These are phyloP conservation scores for Prunus mongolica DNA, from an alignment of 306 rosid genomes.

Conservation along the genomic window DNA sequence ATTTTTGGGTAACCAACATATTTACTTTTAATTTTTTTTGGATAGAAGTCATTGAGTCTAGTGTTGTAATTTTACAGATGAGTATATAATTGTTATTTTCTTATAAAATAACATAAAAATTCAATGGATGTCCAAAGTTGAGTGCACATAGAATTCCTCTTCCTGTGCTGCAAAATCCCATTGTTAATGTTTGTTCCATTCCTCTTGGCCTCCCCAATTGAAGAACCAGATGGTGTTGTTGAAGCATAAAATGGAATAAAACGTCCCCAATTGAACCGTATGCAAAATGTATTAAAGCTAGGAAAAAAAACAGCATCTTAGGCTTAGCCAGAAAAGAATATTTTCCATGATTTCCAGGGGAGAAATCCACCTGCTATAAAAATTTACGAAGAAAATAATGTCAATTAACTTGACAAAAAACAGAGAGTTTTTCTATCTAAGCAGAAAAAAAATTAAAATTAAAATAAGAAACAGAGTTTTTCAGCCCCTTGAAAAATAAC, in stretches of 20 bases:
- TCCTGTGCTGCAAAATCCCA: no score
- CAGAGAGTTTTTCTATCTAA: neutral
- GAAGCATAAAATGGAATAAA: neutral
- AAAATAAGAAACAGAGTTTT: neutral
- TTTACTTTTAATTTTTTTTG: no score
- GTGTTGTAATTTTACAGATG: no score
- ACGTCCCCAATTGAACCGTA: neutral
- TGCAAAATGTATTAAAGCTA: neutral
- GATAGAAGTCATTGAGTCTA: no score
- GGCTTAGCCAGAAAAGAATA: constrained; percentile 83
- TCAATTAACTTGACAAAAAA: neutral
- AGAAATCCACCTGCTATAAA: constrained; percentile 73
- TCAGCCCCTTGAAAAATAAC: neutral
- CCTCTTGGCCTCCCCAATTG: no score
- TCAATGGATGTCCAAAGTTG: no score
- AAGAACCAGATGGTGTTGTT: neutral
- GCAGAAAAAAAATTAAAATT: neutral
- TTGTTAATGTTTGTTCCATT: no score
- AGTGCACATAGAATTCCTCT: no score
- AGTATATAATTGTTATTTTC: no score
- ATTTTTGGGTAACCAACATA: no score
- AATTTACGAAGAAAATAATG: neutral
- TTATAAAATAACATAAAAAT: no score
- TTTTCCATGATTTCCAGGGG: constrained; percentile 97
- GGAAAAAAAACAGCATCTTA: constrained; percentile 2